phyloP scores from a whole-genome alignment of 2,329 filamentous ascomycete genomes.

The Talaromyces atroroseus region DNA sequence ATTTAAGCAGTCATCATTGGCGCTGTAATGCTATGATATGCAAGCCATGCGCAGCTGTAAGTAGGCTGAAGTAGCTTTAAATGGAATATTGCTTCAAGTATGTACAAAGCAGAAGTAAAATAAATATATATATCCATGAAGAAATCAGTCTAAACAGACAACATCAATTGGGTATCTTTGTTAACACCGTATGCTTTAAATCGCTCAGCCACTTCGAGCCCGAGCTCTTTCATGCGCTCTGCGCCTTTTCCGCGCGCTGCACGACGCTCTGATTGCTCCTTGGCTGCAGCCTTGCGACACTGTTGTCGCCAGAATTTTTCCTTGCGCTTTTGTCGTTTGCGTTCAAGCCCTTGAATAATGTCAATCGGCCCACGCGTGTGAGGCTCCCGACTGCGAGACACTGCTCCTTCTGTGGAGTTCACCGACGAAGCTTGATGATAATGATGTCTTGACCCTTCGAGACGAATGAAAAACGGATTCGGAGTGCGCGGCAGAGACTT shows the following conservation, averaged over 20 bases:
- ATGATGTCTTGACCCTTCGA: slow-evolving; percentile 26
- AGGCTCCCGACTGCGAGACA: slow-evolving; percentile 43
- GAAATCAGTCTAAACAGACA: slow-evolving; percentile 55
- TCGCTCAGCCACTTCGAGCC: slow-evolving; percentile 80
- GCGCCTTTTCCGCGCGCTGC: slow-evolving; percentile 79
- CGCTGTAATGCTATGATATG: background rate
- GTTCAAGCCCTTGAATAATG: slow-evolving; percentile 92
- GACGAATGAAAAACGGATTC: slow-evolving; percentile 57
- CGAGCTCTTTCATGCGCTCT: slow-evolving; percentile 88
- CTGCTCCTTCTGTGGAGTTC: slow-evolving; percentile 30
- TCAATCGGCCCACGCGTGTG: slow-evolving; percentile 92
- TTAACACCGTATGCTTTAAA: slow-evolving; percentile 59
- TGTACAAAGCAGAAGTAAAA: slow-evolving; percentile 20
- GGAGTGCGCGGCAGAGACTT: slow-evolving; percentile 81
- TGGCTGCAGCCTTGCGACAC: slow-evolving; percentile 73
- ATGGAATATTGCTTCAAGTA: slow-evolving; percentile 16
- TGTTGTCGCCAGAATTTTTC: slow-evolving; percentile 90
- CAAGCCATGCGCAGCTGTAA: background rate
- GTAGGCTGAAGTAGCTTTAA: background rate
- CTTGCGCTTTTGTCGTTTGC: slow-evolving; percentile 85
- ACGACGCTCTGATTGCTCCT: slow-evolving; percentile 55
- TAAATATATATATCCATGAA: slow-evolving; percentile 12
- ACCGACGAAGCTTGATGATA: slow-evolving; percentile 30
- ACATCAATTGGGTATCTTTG: slow-evolving; percentile 57
- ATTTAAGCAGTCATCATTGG: background rate